Evolutionary conservation across 2,329 filamentous ascomycete species (phyloP).

Genomic region (Penicillium frequentans): DNA sequence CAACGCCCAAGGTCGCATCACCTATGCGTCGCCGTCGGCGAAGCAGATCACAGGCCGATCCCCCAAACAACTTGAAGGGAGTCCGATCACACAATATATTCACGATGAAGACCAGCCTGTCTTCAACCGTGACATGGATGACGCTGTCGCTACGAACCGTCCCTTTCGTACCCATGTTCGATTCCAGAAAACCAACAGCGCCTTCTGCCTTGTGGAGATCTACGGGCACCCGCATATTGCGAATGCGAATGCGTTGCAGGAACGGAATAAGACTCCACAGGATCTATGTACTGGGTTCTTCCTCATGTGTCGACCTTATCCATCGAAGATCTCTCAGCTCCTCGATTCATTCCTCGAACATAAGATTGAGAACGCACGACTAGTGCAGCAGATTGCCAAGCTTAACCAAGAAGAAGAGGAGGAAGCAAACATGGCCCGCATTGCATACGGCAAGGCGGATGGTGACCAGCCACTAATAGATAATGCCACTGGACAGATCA

Average conservation of each 20-base stretch:
- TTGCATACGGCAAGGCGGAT: slow-evolving; percentile 49
- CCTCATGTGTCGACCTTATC: slow-evolving; percentile 88
- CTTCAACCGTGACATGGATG: slow-evolving; percentile 85
- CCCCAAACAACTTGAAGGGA: slow-evolving; percentile 68
- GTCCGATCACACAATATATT: slow-evolving; percentile 76
- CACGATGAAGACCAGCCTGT: slow-evolving; percentile 82
- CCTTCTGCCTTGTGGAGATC: slow-evolving; percentile 82
- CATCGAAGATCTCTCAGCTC: slow-evolving; percentile 79
- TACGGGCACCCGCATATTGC: slow-evolving; percentile 88
- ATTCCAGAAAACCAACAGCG: slow-evolving; percentile 71
- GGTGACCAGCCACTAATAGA: slow-evolving; percentile 6
- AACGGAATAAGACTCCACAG: slow-evolving; percentile 61
- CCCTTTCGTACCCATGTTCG: slow-evolving; percentile 83
- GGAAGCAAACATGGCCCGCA: slow-evolving; percentile 66
- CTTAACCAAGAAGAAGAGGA: slow-evolving; percentile 82
- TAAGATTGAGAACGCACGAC: slow-evolving; percentile 91
- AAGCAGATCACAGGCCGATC: slow-evolving; percentile 73
- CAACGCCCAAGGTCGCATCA: slow-evolving; percentile 77
- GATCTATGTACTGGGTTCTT: slow-evolving; percentile 86
- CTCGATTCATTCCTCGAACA: slow-evolving; percentile 94
- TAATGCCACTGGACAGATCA: slow-evolving; percentile 16
- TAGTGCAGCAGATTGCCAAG: slow-evolving; percentile 81
- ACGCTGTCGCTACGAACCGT: slow-evolving; percentile 80
- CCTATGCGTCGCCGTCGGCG: slow-evolving; percentile 81
- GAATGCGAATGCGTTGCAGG: slow-evolving; percentile 61